Base-by-base conservation (phyloP, 441 rosid genomes). In the Euphorbia corollata region DNA sequence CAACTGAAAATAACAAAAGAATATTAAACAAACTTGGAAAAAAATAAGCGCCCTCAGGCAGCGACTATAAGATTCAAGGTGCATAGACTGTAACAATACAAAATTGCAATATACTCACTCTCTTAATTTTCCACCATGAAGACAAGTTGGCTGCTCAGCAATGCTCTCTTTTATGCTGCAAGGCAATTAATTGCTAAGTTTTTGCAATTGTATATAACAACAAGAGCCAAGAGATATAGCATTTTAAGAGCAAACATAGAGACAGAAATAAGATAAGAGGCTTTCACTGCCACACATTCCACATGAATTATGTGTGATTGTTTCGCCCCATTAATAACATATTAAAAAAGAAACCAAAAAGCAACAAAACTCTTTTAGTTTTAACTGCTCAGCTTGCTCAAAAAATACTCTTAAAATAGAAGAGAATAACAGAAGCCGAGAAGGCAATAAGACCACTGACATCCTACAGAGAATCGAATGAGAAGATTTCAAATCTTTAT, bases 131-230 rank as follows among this genome's bases (percentile, higher is more conserved):
- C 98, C 98, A 64, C 96, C 91, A 38, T 65, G 80, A 38, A 92
- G 86, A 77, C 72, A 74, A 63, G 68, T 54, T 74, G 98, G 98
- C 81, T 92, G 98, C 76, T 90, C 98, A 30, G 79, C 79, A 62
- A 92, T 84, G 71, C 71, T 85, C 82, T 92, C 98, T 81, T 90
- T 92, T 65, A 92, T 74, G 74, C 98, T 92, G 96, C 83, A 81
- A 79, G 72, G 70, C 41, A 61, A 65, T 23, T 32, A 58, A 12
- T 58, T 5, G 16, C 61, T 68, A 70, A 71, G 53, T 59, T 68
- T 30, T 65, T 38, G 45, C 23, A 71, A 59, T 47, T 43, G 55
- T 38, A 51, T 8, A 30, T 16, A 41, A 15, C 30, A 27, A n/a
- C 43, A 27, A 19, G 32, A 43, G 4, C 59, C 54, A 48, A 58